Evolutionary conservation across 1,284 basidiomycete species (phyloP).

Genomic region (Filobasidium uniguttulatum): DNA sequence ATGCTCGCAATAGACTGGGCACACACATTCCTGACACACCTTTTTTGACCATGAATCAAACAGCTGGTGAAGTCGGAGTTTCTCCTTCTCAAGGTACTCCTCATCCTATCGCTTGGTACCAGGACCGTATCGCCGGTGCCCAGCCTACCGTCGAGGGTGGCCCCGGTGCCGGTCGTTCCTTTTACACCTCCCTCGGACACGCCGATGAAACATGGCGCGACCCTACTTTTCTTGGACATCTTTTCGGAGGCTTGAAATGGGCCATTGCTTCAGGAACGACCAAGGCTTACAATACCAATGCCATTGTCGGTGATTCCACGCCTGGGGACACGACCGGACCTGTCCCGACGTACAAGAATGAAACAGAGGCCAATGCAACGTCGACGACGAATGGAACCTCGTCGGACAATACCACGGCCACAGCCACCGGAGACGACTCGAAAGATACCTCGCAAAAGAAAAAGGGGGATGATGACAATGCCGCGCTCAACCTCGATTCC

Average conservation of each 20-base stretch:
- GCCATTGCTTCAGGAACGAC: slow-evolving; percentile 44
- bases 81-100: slow-evolving; percentile 29
- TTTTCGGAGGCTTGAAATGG: slow-evolving; percentile 62
- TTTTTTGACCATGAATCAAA: too few relatives aligned
- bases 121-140: slow-evolving; percentile 50
- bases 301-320: slow-evolving; percentile 25
- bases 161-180: slow-evolving; percentile 52
- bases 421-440: too few relatives aligned
- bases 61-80: too few relatives aligned
- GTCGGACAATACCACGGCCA: too few relatives aligned
- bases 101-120: slow-evolving; percentile 52
- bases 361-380: background rate
- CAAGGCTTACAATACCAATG: slow-evolving; percentile 26
- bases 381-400: too few relatives aligned
- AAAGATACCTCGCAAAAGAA: background rate
- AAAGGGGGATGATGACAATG: background rate
- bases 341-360: background rate
- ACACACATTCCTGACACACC: too few relatives aligned
- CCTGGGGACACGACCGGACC: background rate
- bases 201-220: slow-evolving; percentile 50
- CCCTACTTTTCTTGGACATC: slow-evolving; percentile 51
- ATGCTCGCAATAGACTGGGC: too few relatives aligned
- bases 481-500: background rate
- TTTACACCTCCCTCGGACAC: slow-evolving; percentile 67
- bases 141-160: slow-evolving; percentile 31